Conservation (phyloP, 169 alveolate genomes). For the Cryptosporidium tyzzeri region DNA sequence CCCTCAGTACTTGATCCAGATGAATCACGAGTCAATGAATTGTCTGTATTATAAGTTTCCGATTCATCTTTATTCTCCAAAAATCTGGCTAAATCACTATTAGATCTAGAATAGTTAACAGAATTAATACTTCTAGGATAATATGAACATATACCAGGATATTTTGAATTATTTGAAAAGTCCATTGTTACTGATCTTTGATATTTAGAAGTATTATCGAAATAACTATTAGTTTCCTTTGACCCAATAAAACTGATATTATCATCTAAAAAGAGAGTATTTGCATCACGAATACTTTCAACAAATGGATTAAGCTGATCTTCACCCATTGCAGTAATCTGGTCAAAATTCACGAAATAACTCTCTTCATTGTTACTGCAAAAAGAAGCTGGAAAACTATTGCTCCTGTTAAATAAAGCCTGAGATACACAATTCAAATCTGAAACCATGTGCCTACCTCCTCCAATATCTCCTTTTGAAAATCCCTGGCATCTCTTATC, state of each 20-base stretch:
- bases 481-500: not conserved
- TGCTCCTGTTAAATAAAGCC: conserved; percentile 48
- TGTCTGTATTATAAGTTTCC: conserved; percentile 12
- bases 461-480: not conserved
- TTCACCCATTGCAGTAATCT: conserved; percentile 43
- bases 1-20: conserved; percentile 33
- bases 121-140: conserved; percentile 16
- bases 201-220: conserved; percentile 42
- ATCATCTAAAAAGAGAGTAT: conserved; percentile 29
- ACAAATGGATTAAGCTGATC: conserved; percentile 29
- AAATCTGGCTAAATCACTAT: conserved; percentile 27
- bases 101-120: conserved; percentile 32
- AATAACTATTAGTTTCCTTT: conserved; percentile 40
- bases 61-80: conserved; percentile 29
- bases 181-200: conserved; percentile 62
- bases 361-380: conserved; percentile 56
- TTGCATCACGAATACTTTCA: conserved; percentile 14
- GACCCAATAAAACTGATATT: conserved; percentile 36
- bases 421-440: not conserved
- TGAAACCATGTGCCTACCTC: conserved; percentile 4
- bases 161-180: conserved; percentile 35
- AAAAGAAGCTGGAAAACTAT: conserved; percentile 60
- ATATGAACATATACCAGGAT: conserved; percentile 2
- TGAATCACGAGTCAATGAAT: conserved; percentile 32
- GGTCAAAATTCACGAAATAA: conserved; percentile 52